A percentile compares a stretch with the other conserved stretches of the same genome.
Evolutionary conservation across 2,329 filamentous ascomycete species (phyloP).

Genomic region (Aspergillus cejpii): DNA sequence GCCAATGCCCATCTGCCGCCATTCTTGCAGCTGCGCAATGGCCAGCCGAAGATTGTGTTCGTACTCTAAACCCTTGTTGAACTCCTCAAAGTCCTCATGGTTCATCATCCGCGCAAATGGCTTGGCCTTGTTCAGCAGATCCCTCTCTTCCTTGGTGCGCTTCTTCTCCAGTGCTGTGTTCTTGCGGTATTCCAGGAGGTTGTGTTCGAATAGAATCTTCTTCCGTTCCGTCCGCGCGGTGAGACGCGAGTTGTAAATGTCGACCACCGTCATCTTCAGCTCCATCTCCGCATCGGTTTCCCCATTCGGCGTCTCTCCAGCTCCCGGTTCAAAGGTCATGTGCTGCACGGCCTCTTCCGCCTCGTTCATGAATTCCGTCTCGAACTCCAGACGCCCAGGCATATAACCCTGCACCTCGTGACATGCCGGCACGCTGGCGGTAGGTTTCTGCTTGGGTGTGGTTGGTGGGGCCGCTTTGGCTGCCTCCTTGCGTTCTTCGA

Average conservation of each 20-base stretch:
- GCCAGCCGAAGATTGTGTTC: conserved; percentile 88
- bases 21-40: conserved; percentile 86
- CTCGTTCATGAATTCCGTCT: conserved; percentile 95
- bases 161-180: conserved; percentile 88
- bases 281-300: conserved; percentile 94
- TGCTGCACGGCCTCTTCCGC: conserved; percentile 96
- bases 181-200: conserved; percentile 85
- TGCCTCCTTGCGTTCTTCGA: conserved; percentile 83
- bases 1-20: conserved; percentile 76
- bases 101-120: conserved; percentile 98
- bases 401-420: conserved; percentile 99
- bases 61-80: conserved; percentile 78
- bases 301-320: conserved; percentile 82
- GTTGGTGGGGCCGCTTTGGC: conserved; percentile 76
- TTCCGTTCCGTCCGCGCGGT: conserved; percentile 90
- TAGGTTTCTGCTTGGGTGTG: conserved; percentile 90
- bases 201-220: conserved; percentile 94
- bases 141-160: conserved; percentile 88
- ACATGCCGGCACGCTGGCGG: conserved; percentile 87
- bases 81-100: conserved; percentile 76
- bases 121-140: conserved; percentile 86
- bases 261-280: conserved; percentile 94
- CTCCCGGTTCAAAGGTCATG: conserved; percentile 96
- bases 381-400: conserved; percentile 94
- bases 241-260: conserved; percentile 90